Evolutionary conservation across 106 monocot genomes (phyloP), one percentile per base, ranked within the genome.

Genomic region (Vanilla planifolia): DNA sequence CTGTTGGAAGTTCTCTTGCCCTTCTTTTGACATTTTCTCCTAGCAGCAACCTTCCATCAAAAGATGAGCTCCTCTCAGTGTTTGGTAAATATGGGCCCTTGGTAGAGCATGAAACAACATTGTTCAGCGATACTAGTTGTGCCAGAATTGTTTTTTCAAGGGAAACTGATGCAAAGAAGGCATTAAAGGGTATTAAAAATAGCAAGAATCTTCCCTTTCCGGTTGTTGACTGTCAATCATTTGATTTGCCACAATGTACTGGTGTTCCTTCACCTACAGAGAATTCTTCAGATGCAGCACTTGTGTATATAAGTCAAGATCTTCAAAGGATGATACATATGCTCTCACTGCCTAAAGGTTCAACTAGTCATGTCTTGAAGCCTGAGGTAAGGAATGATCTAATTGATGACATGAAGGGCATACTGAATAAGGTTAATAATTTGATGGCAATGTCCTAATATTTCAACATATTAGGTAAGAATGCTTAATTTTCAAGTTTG

Each of bases 81-180:
- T 70, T 46, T 32, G 22, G 35, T 17, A 61, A 52, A 34, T 70
- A 70, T 43, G 70, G 70, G 3, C 24, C 40, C 16, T 33, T 70
- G 29, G 42, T 62, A 27, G 30, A 70, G 9, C 47, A 51, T 7
- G 70, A 70, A 52, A 70, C 48, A 15, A 62, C 51, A 43, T 6
- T 52, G 41, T 23, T 52, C 17, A 28, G 44, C 30, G 60, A 70
- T 41, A 27, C 61, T 6, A 42, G 52, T 30, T 61, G 61, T 53
- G 70, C 61, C 13, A 26, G 51, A 62, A 21, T 70, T 28, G 59
- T 59, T 35, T 70, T 70, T 33, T 28, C 7, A 25, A 70, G 37
- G 52, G 43, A 20, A 22, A 13, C 40, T 3, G 70, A 70, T 70
- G 70, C 70, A 32, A 61, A 70, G 59, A 70, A 70, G 52, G 70